A percentile compares a stretch with the other conserved stretches of the same genome.
Evolutionary conservation across 2,329 filamentous ascomycete species (phyloP).

Genomic region (Monascus ruber): DNA sequence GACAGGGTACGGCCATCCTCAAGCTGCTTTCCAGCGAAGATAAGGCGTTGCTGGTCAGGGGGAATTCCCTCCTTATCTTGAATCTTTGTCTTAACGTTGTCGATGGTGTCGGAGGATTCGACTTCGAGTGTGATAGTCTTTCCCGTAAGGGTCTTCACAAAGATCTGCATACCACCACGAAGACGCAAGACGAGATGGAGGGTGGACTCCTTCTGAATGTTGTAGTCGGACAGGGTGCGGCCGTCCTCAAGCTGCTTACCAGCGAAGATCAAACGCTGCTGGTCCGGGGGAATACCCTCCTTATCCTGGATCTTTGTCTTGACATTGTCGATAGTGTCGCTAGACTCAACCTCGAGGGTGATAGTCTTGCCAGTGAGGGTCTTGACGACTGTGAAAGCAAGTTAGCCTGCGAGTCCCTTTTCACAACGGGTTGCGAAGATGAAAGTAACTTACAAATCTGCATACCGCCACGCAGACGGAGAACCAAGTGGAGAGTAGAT

Average conservation of each 20-base stretch:
- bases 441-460: constrained; percentile 46
- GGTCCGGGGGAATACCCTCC: constrained; percentile 91
- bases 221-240: constrained; percentile 82
- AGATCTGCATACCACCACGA: constrained; percentile 62
- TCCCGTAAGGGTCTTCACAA: constrained; percentile 52
- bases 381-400: constrained; percentile 39
- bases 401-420: constrained; percentile 3
- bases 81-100: constrained; percentile 92
- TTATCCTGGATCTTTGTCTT: constrained; percentile 98
- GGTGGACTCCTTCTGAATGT: constrained; percentile 88
- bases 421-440: not conserved
- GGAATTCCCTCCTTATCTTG: constrained; percentile 74
- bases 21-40: constrained; percentile 87
- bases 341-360: constrained; percentile 56
- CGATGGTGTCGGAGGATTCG: constrained; percentile 79
- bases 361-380: constrained; percentile 54
- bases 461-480: constrained; percentile 57
- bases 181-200: constrained; percentile 79
- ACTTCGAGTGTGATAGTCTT: constrained; percentile 94
- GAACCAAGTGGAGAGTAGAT: constrained; percentile 62
- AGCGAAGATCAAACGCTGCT: constrained; percentile 91
- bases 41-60: constrained; percentile 85
- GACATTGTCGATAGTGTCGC: constrained; percentile 89
- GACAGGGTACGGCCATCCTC: constrained; percentile 83
- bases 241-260: constrained; percentile 96